Evolutionary conservation across 1,284 basidiomycete genomes (phyloP).

Genomic region (Cryptococcus sp.): DNA sequence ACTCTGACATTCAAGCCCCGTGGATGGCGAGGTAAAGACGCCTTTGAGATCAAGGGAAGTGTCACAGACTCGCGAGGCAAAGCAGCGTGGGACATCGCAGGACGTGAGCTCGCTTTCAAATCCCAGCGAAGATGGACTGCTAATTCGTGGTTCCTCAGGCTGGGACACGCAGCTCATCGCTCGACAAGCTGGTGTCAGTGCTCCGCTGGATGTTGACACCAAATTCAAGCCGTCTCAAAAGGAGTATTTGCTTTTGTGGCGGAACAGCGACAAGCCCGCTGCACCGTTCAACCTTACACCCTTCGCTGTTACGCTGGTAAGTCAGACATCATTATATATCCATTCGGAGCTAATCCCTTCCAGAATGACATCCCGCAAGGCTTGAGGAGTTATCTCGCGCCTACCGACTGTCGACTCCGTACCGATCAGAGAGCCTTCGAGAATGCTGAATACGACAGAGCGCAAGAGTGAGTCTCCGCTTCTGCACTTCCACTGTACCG

Average conservation of each 20-base stretch:
- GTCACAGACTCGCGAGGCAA: conserved; percentile 71
- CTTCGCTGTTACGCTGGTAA: conserved; percentile 78
- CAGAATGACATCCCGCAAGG: conserved; percentile 55
- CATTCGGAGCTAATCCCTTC: background rate
- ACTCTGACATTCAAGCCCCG: conserved; percentile 92
- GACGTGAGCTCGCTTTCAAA: conserved; percentile 54
- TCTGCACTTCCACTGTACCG: background rate
- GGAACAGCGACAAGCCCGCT: conserved; percentile 81
- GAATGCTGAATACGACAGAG: conserved; percentile 83
- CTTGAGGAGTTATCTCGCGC: conserved; percentile 73
- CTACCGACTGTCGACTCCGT: conserved; percentile 90
- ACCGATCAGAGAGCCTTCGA: conserved; percentile 97
- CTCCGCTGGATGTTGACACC: conserved; percentile 61
- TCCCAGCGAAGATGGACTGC: background rate
- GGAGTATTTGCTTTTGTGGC: conserved; percentile 68
- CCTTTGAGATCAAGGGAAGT: conserved; percentile 86
- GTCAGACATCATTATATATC: conserved; percentile 4
- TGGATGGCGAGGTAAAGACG: conserved; percentile 89
- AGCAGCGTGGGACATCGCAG: conserved; percentile 85
- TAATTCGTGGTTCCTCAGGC: conserved; percentile 46
- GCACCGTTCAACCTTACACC: conserved; percentile 94
- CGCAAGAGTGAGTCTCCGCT: conserved; percentile 62
- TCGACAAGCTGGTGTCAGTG: conserved; percentile 68
- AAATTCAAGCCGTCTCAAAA: conserved; percentile 38
- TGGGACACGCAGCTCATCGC: conserved; percentile 96